Evolutionary conservation across 257 asterid species (phyloP), one percentile per base, ranked within the genome.

Genomic region (Solanum etuberosum): DNA sequence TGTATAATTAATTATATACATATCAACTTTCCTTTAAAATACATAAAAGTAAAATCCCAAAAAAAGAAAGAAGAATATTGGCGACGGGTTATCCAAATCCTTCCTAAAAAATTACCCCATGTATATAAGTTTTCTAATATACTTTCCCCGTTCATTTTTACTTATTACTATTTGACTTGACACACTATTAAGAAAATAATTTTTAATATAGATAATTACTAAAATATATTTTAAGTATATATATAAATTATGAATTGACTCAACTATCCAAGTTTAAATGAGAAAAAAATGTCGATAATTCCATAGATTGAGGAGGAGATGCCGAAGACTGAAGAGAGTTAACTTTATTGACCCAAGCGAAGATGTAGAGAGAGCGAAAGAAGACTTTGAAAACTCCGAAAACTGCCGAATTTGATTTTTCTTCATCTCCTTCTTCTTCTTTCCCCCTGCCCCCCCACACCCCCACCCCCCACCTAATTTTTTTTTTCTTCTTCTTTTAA

Each of bases 321-420:
- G 80, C 43, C 43, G 25, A 77, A 42, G 16, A 10, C 42, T 32
- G 34, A 38, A 74, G 20, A 11, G 63, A 54, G 9, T 86, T 32
- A 68, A 73, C 54, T 83, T 70, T 73, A 61, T 87, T 88, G 90
- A 86, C 87, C 57, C 20, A 85, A 63, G 35, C 83, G 34, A 38
- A 31, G 83, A 76, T 13, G 59, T 76, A 76, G 78, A 15, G 46
- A 9, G 27, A 61, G 29, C 27, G 14, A 63, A 63, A 13, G 21
- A 48, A 86, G 83, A 67, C 94, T 88, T 90, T 85, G 94, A 89
- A 88, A 88, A 86, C 91, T 89, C 91, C 94, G 95, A 21, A 88
- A 87, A 89, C 91, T 27, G 91, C 90, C 89, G 67, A 81, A 9
- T 48, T 48, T 81, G 67, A 48, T 27, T 31, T 48, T 81, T 48